These are phyloP conservation scores for Fusarium sp. DNA, from an alignment of 2,329 filamentous ascomycete species.

Conservation along the genomic window DNA sequence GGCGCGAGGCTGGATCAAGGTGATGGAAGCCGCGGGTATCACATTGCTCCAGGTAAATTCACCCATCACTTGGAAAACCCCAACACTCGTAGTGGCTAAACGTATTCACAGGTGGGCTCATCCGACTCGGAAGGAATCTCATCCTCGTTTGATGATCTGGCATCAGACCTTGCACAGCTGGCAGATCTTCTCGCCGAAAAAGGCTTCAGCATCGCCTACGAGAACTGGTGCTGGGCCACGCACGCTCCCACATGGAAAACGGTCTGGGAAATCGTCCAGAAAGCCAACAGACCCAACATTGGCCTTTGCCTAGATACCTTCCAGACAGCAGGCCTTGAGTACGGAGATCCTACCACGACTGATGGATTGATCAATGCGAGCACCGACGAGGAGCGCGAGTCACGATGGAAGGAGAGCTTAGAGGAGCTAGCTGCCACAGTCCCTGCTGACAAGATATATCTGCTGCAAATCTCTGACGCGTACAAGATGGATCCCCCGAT, in stretches of 20 bases:
- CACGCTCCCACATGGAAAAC: conserved; percentile 73
- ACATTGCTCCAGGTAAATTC: conserved; percentile 71
- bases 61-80: accelerated
- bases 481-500: conserved; percentile 70
- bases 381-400: conserved; percentile 55
- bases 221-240: conserved; percentile 86
- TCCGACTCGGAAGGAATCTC: conserved; percentile 70
- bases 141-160: conserved; percentile 59
- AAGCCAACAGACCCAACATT: conserved; percentile 70
- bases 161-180: conserved; percentile 69
- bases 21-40: conserved; percentile 75
- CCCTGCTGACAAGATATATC: conserved; percentile 74
- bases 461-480: conserved; percentile 79
- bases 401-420: conserved; percentile 63
- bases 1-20: conserved; percentile 71
- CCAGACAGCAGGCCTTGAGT: conserved; percentile 77
- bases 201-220: conserved; percentile 73
- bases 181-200: conserved; percentile 68
- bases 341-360: conserved; percentile 72
- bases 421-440: conserved; percentile 64
- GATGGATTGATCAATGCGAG: conserved; percentile 65
- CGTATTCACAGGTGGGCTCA: conserved; percentile 60
- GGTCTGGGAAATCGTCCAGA: conserved; percentile 73
- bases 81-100: neutral
- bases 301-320: conserved; percentile 83